These are phyloP conservation scores for Zygoascus hellenicus DNA, from an alignment of 1,139 yeast species.

Conservation along the genomic window DNA sequence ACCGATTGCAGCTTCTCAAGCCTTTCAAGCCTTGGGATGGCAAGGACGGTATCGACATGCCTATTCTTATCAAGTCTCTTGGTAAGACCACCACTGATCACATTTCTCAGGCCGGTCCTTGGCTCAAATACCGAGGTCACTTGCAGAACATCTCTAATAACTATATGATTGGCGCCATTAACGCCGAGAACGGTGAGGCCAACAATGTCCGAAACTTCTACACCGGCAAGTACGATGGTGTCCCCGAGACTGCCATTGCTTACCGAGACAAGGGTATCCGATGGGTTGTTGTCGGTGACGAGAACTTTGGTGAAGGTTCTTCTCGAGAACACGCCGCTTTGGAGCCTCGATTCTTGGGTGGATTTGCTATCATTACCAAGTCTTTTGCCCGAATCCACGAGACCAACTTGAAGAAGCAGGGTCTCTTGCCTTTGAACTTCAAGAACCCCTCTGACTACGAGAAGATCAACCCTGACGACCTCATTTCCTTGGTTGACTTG, in stretches of 20 bases:
- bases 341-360: constrained; percentile 91
- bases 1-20: constrained; percentile 80
- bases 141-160: constrained; percentile 97
- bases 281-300: constrained; percentile 96
- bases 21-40: constrained; percentile 97
- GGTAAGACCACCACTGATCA: constrained; percentile 99
- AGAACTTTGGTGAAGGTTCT: constrained; percentile 97
- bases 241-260: constrained; percentile 91
- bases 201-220: constrained; percentile 83
- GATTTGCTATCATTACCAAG: constrained; percentile 79
- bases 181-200: constrained; percentile 94
- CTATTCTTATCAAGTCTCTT: constrained; percentile 90
- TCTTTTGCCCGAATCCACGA: constrained; percentile 95
- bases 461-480: constrained; percentile 86
- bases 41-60: constrained; percentile 82
- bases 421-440: constrained; percentile 90
- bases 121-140: constrained; percentile 99
- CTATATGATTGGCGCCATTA: constrained; percentile 99
- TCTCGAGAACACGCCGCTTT: constrained; percentile 99
- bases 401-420: constrained; percentile 91
- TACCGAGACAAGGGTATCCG: constrained; percentile 88
- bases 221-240: constrained; percentile 92
- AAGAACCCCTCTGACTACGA: constrained; percentile 89
- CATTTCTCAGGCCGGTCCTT: constrained; percentile 99
- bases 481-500: constrained; percentile 81